phyloP scores from a whole-genome alignment of 768 basidiomycete genomes.

The Tricholoma sp. region DNA sequence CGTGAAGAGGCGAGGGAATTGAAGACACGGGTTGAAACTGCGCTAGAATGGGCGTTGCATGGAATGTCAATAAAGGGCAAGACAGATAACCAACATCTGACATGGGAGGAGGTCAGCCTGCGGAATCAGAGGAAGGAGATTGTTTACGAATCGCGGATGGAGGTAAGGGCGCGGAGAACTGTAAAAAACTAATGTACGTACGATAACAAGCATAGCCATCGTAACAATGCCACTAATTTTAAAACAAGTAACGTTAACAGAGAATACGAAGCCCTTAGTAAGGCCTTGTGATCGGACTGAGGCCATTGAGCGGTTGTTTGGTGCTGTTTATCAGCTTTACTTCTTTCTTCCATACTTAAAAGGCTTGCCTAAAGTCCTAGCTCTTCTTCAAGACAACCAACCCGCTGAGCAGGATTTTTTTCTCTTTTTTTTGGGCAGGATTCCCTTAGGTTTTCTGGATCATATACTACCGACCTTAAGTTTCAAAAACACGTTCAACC shows the following conservation, averaged over 20 bases:
- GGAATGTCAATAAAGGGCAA: constrained; percentile 27
- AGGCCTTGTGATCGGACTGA: not conserved
- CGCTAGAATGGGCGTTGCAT: constrained; percentile 59
- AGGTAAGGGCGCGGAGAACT: not conserved
- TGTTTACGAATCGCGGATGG: not conserved
- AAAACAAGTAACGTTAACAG: no score
- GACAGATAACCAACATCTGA: not conserved
- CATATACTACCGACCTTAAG: not conserved
- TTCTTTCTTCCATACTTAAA: not conserved
- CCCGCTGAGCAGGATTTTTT: constrained; percentile 5
- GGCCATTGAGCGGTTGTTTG: not conserved
- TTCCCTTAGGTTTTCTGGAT: not conserved
- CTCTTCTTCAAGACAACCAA: not conserved
- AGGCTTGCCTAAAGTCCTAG: not conserved
- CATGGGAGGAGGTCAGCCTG: not conserved
- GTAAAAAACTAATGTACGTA: not conserved
- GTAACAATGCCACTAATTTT: no score
- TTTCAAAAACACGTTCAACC: constrained; percentile 4
- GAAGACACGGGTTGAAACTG: constrained; percentile 60
- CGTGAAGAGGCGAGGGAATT: constrained; percentile 42
- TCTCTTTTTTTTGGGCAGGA: constrained; percentile 7
- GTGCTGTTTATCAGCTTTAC: not conserved
- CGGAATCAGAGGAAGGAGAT: constrained; percentile 5
- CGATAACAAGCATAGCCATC: no score
- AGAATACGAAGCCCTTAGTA: not conserved